phyloP scores from a whole-genome alignment of 768 basidiomycete species.

The Lactifluus volemus region DNA sequence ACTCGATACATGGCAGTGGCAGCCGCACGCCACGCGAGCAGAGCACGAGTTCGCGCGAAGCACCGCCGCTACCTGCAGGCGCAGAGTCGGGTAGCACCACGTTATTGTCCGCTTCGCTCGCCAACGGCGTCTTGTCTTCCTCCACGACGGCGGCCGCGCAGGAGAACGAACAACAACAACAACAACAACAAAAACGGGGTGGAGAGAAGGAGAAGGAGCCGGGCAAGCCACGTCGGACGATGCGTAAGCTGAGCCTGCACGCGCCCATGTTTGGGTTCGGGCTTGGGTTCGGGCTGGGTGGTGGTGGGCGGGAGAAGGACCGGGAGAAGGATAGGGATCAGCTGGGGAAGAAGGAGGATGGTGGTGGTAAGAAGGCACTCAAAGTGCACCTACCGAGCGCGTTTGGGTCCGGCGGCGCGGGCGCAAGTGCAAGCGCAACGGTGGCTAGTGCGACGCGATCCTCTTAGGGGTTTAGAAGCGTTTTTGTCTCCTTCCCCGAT shows the following conservation, averaged over 20 bases:
- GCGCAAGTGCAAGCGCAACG: not conserved
- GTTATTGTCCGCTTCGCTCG: not conserved
- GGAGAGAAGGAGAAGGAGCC: conserved; percentile 28
- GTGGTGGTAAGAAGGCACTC: not conserved
- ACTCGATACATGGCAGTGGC: conserved; percentile 11
- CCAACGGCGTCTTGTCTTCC: not conserved
- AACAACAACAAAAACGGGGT: too few species aligned
- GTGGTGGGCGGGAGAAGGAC: not conserved
- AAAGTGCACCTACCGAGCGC: not conserved
- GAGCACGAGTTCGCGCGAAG: not conserved
- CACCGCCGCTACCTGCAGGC: not conserved
- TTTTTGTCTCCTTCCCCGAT: not conserved
- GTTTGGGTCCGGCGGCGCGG: too few species aligned
- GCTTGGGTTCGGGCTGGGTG: conserved; percentile 19
- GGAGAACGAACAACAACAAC: conserved; percentile 21
- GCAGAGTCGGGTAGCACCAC: not conserved
- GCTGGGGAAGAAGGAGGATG: conserved; percentile 4
- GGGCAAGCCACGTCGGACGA: conserved; percentile 25
- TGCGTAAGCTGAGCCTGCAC: conserved; percentile 58
- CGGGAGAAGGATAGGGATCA: not conserved
- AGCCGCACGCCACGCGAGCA: conserved; percentile 1
- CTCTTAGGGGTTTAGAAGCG: not conserved
- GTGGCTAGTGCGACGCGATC: not conserved
- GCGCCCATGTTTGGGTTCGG: conserved; percentile 48
- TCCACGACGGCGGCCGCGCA: not conserved